Evolutionary conservation across 352 stramenopile genomes (phyloP), one percentile per base, ranked within the genome.

Genomic region (Globisporangium megalacanthum): DNA sequence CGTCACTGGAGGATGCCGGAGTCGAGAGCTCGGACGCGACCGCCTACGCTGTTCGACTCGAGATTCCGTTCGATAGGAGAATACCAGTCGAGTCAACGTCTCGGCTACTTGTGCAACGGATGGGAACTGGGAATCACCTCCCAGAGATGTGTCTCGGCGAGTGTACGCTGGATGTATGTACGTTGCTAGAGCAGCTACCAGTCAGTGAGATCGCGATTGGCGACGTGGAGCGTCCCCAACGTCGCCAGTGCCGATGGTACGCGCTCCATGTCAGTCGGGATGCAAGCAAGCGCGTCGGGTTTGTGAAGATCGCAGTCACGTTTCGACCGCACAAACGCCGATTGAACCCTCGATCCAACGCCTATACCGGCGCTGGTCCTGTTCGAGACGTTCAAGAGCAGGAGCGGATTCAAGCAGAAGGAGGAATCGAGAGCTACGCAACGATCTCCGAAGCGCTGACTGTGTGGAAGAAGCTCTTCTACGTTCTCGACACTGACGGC

Each of bases 391-490:
- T 11, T 31, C 19, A 50, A n/a, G 13, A 49, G 35, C 35, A 39
- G 10, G 1, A 39, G 35, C 35, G 6, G 35, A 13, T 39, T 39
- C 35, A 13, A 39, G 7, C 35, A 8, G 35, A 39, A 13, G 35
- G 35, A 39, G 22, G 14, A 52, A n/a, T 6, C 15, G 20, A 52
- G n/a, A 39, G 33, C 14, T 41, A 46, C 3, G 47, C 20, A 1
- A 52, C 49, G 44, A 51, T 60, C n/a, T 62, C 67, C 0, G 67
- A 76, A 51, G 52, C 52, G 1, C 61, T 79, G 20, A 55, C 65
- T 0, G 57, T 82, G 20, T 89, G 79, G 79, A 89, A 89, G 52
- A 83, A 85, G 55, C 56, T 92, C 1, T 92, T 90, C 44, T 87
- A 90, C 42, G 42, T 70, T 6, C 49, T 92, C 10, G 82, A 92